Evolutionary conservation across 345 rosid species (phyloP).

Genomic region (Citrus reticulata): DNA sequence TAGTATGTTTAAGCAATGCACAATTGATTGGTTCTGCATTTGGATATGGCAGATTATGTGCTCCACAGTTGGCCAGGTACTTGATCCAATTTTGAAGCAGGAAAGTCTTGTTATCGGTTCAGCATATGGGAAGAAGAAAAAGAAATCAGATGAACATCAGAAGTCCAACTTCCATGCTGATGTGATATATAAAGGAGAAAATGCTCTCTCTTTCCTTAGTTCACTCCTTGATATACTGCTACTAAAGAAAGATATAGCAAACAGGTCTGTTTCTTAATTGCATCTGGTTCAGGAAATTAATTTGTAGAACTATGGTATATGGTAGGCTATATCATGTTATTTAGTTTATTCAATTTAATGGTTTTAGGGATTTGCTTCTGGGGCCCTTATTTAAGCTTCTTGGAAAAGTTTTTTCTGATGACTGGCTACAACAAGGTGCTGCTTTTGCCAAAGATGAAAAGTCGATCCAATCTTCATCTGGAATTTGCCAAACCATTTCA

Average conservation of each 20-base stretch:
- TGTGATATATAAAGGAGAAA: constrained; percentile 38
- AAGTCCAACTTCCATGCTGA: constrained; percentile 25
- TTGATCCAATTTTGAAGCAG: constrained; percentile 42
- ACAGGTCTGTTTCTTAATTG: constrained; percentile 51
- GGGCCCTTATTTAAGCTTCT: constrained; percentile 79
- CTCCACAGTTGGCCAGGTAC: constrained; percentile 52
- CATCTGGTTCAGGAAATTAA: constrained; percentile 1
- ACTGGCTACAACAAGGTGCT: constrained; percentile 30
- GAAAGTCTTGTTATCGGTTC: constrained; percentile 31
- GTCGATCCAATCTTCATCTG: constrained; percentile 38
- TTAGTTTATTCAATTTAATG: constrained; percentile 3
- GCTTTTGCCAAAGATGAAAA: constrained; percentile 30
- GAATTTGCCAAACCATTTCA: constrained; percentile 29
- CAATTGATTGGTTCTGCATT: constrained; percentile 2
- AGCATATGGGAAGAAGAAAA: constrained; percentile 51
- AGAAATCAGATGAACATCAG: constrained; percentile 29
- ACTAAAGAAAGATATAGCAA: constrained; percentile 65
- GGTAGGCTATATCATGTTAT: constrained; percentile 9
- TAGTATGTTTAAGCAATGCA: background rate
- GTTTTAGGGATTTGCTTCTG: constrained; percentile 61
- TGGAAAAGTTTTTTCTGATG: constrained; percentile 42
- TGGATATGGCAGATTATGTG: constrained; percentile 56
- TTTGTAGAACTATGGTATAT: background rate
- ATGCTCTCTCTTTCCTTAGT: constrained; percentile 44
- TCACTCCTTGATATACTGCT: constrained; percentile 76